Conservation (phyloP, 371 early-diverging fungal genomes). For the Dinochytrium kinnereticum region DNA sequence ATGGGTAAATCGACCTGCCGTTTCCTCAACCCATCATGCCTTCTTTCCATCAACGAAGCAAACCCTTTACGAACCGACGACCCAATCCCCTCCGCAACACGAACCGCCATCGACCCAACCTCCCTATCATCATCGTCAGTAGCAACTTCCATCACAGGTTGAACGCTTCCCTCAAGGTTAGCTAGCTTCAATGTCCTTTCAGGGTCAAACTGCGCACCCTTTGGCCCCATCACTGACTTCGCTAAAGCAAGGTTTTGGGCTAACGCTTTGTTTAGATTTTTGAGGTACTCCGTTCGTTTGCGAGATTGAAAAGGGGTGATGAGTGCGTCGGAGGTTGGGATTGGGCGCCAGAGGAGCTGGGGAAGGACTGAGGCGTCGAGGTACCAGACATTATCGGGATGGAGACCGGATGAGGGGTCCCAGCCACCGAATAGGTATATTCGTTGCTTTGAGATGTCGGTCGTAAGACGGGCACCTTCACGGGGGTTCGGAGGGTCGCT, state of each 20-base stretch:
- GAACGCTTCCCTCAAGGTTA: not conserved
- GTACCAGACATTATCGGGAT: slow-evolving; percentile 12
- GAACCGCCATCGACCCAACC: not conserved
- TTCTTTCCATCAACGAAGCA: not conserved
- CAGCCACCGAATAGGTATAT: slow-evolving; percentile 22
- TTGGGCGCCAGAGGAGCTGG: slow-evolving; percentile 12
- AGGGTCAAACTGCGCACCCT: too few species aligned
- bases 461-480: slow-evolving; percentile 18
- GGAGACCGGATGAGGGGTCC: slow-evolving; percentile 13
- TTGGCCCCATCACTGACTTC: too few species aligned
- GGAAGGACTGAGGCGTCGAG: slow-evolving; percentile 8
- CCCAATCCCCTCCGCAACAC: not conserved
- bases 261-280: not conserved
- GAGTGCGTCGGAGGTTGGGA: slow-evolving; percentile 14
- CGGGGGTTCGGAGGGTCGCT: slow-evolving; percentile 16
- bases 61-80: not conserved
- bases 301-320: not conserved
- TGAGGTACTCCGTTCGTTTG: not conserved
- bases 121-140: not conserved
- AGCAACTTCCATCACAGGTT: not conserved
- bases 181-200: not conserved
- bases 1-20: too few species aligned
- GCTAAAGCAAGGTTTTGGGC: too few species aligned
- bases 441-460: slow-evolving; percentile 4
- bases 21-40: too few species aligned